phyloP scores from a whole-genome alignment of 1,284 basidiomycete genomes.

The Coriolopsis trogii region DNA sequence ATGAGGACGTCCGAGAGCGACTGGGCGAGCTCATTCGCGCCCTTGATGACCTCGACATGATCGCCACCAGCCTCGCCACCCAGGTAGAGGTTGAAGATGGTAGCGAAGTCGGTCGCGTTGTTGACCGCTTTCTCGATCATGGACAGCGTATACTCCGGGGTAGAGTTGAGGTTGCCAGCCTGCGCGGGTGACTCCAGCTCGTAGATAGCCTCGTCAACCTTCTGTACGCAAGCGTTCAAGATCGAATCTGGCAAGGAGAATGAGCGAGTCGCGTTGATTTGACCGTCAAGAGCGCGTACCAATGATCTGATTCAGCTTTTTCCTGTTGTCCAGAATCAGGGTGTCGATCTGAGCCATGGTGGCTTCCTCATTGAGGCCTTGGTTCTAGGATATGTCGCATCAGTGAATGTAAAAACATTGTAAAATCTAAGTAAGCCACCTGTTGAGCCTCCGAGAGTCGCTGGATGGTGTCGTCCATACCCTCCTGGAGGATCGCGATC shows the following conservation, averaged over 20 bases:
- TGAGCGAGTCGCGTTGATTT: conserved; percentile 2
- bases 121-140: conserved; percentile 98
- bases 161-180: conserved; percentile 93
- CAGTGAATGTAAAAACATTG: conserved; percentile 3
- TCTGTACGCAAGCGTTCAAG: conserved; percentile 94
- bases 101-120: conserved; percentile 95
- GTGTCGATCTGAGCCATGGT: conserved; percentile 97
- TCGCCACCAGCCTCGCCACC: conserved; percentile 90
- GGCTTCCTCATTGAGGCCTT: conserved; percentile 85
- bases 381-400: conserved; percentile 52
- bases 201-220: conserved; percentile 97
- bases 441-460: conserved; percentile 88
- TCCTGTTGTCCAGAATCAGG: conserved; percentile 95
- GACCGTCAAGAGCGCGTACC: conserved; percentile 47
- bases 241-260: conserved; percentile 81
- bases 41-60: conserved; percentile 98
- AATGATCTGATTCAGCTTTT: conserved; percentile 98
- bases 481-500: conserved; percentile 93
- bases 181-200: conserved; percentile 96
- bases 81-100: conserved; percentile 91
- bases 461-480: conserved; percentile 93
- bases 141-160: conserved; percentile 96
- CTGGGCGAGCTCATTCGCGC: conserved; percentile 96
- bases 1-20: conserved; percentile 89
- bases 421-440: conserved; percentile 43